Conservation (phyloP, 2,329 filamentous ascomycete species). For the Xylaria sp. region DNA sequence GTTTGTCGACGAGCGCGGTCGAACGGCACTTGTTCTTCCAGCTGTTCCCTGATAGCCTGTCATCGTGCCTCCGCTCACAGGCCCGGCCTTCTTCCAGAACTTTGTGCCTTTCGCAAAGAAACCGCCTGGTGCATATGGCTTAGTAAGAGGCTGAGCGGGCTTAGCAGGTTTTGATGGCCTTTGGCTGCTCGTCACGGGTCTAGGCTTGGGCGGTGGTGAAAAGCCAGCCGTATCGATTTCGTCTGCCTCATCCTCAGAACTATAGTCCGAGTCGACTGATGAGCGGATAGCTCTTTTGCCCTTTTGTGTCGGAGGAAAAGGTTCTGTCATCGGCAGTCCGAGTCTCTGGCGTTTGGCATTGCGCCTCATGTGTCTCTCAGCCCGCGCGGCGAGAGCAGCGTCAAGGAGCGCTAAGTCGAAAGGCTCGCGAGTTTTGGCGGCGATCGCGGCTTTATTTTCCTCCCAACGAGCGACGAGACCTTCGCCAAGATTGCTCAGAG, state of each 20-base stretch:
- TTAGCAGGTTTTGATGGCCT: background rate
- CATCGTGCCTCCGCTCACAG: slow-evolving; percentile 17
- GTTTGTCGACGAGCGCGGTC: background rate
- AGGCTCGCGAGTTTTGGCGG: slow-evolving; percentile 29
- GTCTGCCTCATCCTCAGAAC: slow-evolving; percentile 26
- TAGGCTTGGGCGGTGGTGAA: slow-evolving; percentile 6
- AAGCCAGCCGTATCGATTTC: slow-evolving; percentile 10
- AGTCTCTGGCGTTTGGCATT: slow-evolving; percentile 40
- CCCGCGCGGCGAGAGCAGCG: slow-evolving; percentile 32
- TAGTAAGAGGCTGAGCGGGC: slow-evolving; percentile 11
- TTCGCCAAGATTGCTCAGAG: slow-evolving; percentile 38
- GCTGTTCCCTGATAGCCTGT: slow-evolving; percentile 36
- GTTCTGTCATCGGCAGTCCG: slow-evolving; percentile 31
- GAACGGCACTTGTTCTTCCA: slow-evolving; percentile 25
- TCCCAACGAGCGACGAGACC: slow-evolving; percentile 41
- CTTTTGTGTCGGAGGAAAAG: slow-evolving; percentile 13
- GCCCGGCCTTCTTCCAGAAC: background rate
- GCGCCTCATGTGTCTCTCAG: slow-evolving; percentile 38
- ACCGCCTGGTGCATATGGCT: slow-evolving; percentile 2
- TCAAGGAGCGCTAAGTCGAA: slow-evolving; percentile 39
- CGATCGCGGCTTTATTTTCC: slow-evolving; percentile 35
- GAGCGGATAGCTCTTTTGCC: slow-evolving; percentile 8
- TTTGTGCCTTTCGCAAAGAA: slow-evolving; percentile 8
- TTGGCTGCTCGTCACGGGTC: background rate
- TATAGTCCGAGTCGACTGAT: slow-evolving; percentile 12